A percentile compares a stretch with the other conserved stretches of the same genome.
These are phyloP conservation scores for Erythrobasidium yunnanense DNA, from an alignment of 768 basidiomycete genomes.

Conservation along the genomic window DNA sequence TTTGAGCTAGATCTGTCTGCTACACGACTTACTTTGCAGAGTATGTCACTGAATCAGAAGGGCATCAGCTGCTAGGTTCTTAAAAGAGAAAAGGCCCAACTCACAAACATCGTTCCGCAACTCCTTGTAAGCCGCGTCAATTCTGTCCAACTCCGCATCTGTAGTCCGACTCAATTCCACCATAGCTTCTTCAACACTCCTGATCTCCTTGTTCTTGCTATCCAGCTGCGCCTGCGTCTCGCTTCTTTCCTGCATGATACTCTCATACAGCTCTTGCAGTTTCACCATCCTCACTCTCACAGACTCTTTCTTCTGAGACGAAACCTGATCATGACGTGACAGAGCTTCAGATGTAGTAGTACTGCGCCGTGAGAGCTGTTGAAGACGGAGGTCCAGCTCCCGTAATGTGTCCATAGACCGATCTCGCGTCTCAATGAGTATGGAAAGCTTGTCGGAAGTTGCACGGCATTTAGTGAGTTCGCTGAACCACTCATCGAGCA, in stretches of 20 bases:
- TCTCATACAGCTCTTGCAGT: constrained; percentile 25
- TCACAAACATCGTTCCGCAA: constrained; percentile 27
- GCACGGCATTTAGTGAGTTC: constrained; percentile 4
- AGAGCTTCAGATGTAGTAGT: constrained; percentile 17
- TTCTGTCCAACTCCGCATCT: constrained; percentile 6
- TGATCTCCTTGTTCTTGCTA: constrained; percentile 21
- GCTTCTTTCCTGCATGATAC: constrained; percentile 20
- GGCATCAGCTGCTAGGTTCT: not conserved
- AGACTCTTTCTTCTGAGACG: constrained; percentile 19
- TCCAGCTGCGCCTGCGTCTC: constrained; percentile 20
- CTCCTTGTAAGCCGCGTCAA: constrained; percentile 23
- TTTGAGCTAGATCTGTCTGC: too few relatives aligned
- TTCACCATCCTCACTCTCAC: constrained; percentile 9
- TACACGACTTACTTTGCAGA: constrained; percentile 24
- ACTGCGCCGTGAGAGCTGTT: constrained; percentile 15
- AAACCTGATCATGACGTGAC: constrained; percentile 1
- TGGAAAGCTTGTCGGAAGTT: not conserved
- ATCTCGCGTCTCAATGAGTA: constrained; percentile 25
- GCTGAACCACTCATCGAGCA: constrained; percentile 24
- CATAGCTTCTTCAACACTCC: constrained; percentile 13
- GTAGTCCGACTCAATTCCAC: constrained; percentile 12
- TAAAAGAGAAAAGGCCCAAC: not conserved
- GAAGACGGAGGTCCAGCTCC: constrained; percentile 23
- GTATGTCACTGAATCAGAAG: constrained; percentile 16
- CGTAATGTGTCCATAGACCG: not conserved